Conservation (phyloP, 2,329 filamentous ascomycete species). For the Alternaria sp. region DNA sequence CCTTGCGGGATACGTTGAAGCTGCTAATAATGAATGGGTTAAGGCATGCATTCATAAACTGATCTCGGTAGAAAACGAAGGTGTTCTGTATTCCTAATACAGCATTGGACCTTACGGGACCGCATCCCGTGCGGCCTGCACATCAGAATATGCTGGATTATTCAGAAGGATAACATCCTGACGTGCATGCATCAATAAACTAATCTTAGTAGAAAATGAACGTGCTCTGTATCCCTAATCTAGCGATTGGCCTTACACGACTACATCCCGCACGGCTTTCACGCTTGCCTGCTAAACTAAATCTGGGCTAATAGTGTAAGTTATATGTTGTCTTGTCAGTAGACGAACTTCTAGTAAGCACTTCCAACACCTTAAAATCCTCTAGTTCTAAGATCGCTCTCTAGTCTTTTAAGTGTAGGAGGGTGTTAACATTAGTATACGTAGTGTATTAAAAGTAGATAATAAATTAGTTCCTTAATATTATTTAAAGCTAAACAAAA, state of each 20-base stretch:
- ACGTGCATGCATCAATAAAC: not conserved
- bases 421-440: not conserved
- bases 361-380: not conserved
- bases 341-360: not conserved
- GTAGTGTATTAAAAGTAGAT: not conserved
- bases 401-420: not conserved
- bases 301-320: not conserved
- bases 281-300: not conserved
- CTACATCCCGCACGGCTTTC: not conserved
- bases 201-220: not conserved
- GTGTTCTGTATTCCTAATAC: not conserved
- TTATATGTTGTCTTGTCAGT: not conserved
- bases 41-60: conserved; percentile 6
- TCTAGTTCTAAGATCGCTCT: not conserved
- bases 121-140: not conserved
- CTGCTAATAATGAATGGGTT: not conserved
- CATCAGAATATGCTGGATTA: not conserved
- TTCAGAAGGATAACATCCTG: not conserved
- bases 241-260: conserved; percentile 1
- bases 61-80: not conserved
- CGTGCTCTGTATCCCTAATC: not conserved
- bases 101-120: not conserved
- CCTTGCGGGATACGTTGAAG: conserved; percentile 6
- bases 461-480: not conserved
- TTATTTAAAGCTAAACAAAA: not conserved